Conservation (phyloP, 176 grass and related monocot genomes). For the Panicum miliaceum region DNA sequence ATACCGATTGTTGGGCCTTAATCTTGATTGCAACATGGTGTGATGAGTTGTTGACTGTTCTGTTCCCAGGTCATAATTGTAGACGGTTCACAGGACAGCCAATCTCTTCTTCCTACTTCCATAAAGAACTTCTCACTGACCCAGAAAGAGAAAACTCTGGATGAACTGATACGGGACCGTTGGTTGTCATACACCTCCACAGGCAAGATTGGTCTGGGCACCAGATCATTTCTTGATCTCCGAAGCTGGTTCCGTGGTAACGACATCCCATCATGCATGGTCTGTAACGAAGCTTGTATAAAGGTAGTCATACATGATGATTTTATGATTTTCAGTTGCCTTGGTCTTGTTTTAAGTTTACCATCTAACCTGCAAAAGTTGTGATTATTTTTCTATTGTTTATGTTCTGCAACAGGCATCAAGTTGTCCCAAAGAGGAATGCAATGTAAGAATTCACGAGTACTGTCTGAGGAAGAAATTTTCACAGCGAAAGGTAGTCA, state of each 20-base stretch:
- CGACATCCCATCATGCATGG: slow-evolving; percentile 75
- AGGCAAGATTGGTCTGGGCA: slow-evolving; percentile 68
- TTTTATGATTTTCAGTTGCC: not conserved
- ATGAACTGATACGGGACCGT: slow-evolving; percentile 70
- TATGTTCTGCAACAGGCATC: slow-evolving; percentile 48
- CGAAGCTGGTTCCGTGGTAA: slow-evolving; percentile 75
- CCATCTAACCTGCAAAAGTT: not conserved
- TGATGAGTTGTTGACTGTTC: slow-evolving; percentile 18
- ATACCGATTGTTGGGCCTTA: slow-evolving; percentile 16
- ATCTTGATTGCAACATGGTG: slow-evolving; percentile 22
- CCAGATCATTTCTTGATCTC: slow-evolving; percentile 88
- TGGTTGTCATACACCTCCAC: slow-evolving; percentile 66
- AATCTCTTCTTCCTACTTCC: slow-evolving; percentile 57
- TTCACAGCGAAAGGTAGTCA: slow-evolving; percentile 58
- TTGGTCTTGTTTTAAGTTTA: not conserved
- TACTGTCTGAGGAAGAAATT: slow-evolving; percentile 94
- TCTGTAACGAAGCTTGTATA: slow-evolving; percentile 93
- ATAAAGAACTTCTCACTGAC: slow-evolving; percentile 76
- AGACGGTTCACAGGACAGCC: slow-evolving; percentile 55
- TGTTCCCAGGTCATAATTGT: slow-evolving; percentile 53
- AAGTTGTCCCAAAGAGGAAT: slow-evolving; percentile 68
- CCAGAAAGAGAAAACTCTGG: slow-evolving; percentile 85
- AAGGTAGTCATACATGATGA: slow-evolving; percentile 45
- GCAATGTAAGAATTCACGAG: slow-evolving; percentile 78
- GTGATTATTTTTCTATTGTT: not conserved